Percentiles rank a stretch among this genome's conserved stretches.
These are phyloP conservation scores for Claviceps sp. DNA, from an alignment of 2,329 filamentous ascomycete genomes.

Conservation along the genomic window DNA sequence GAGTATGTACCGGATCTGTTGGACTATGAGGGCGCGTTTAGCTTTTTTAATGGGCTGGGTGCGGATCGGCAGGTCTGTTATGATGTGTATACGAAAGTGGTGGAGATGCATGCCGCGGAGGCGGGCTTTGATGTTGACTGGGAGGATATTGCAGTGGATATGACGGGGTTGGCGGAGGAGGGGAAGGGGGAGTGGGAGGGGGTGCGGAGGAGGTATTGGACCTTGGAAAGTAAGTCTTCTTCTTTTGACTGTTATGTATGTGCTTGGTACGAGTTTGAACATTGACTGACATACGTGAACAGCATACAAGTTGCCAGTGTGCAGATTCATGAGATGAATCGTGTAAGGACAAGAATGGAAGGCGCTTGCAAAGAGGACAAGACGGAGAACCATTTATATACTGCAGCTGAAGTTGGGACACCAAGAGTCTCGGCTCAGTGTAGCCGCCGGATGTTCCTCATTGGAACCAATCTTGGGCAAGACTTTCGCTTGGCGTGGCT, in stretches of 20 bases:
- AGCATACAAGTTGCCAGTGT: constrained; percentile 62
- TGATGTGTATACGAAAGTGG: constrained; percentile 87
- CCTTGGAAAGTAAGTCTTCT: constrained; percentile 42
- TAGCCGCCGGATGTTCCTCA: too few relatives aligned
- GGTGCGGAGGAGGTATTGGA: constrained; percentile 82
- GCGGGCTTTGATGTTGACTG: constrained; percentile 84
- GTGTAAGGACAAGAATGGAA: neutral
- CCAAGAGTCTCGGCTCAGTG: too few relatives aligned
- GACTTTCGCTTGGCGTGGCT: too few relatives aligned
- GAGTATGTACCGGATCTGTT: constrained; percentile 75
- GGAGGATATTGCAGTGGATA: constrained; percentile 63
- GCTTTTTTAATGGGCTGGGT: constrained; percentile 84
- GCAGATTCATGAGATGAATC: constrained; percentile 54
- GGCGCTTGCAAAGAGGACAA: neutral
- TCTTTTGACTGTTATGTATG: neutral
- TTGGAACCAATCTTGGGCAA: too few relatives aligned
- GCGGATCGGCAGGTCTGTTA: constrained; percentile 89
- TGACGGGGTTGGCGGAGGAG: constrained; percentile 46
- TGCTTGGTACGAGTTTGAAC: neutral
- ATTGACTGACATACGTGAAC: constrained; percentile 3
- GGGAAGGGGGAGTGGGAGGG: constrained; percentile 75
- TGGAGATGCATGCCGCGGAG: constrained; percentile 81
- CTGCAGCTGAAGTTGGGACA: too few relatives aligned
- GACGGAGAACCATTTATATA: too few relatives aligned
- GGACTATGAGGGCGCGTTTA: constrained; percentile 58